Base-by-base conservation (phyloP, 345 rosid genomes). In the Lepidium aucheri region DNA sequence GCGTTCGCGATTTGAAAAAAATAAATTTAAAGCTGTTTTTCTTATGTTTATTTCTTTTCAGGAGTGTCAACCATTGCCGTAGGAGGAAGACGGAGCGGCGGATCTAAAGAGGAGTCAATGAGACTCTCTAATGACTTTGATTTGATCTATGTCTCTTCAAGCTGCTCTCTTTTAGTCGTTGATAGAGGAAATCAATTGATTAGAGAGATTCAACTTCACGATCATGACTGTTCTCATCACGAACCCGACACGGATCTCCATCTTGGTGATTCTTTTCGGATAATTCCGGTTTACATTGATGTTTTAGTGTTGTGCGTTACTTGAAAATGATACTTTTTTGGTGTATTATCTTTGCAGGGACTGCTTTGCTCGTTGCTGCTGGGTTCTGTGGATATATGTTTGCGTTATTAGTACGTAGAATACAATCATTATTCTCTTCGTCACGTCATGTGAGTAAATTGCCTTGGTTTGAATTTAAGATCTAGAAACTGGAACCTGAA, bases 21-120 rank as follows among this genome's bases (percentile, higher is more conserved):
- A 11, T 4, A 2, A 4, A 28, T n/a, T 5, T 3, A 8, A 6
- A 36, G 1, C 9, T n/a, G n/a, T n/a, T n/a, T n/a, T n/a, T n/a
- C n/a, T n/a, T n/a, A 5, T 28, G 41, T 53, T 57, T n/a, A 7
- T 28, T 14, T 60, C 44, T 30, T 44, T 80, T 73, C 77, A 94
- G 99, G 96, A 28, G 87, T 94, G 30, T 80, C 97, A 33, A 94
- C 97, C 28, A 94, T 94, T 54, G 96, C 95, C 3, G 92, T 87
- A 6, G 95, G 99, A 20, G 85, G 90, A 80, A 96, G 98, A 59
- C 88, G 97, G 33, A 79, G 84, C 76, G 74, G 90, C 77, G 70
- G 81, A 52, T 55, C 70, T 39, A 62, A 62, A 78, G 88, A 39
- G 76, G 87, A 67, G 82, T 76, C 53, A 77, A 80, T 53, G 95